These are phyloP conservation scores for Austropuccinia psidii DNA, from an alignment of 1,284 basidiomycete genomes.

Conservation along the genomic window DNA sequence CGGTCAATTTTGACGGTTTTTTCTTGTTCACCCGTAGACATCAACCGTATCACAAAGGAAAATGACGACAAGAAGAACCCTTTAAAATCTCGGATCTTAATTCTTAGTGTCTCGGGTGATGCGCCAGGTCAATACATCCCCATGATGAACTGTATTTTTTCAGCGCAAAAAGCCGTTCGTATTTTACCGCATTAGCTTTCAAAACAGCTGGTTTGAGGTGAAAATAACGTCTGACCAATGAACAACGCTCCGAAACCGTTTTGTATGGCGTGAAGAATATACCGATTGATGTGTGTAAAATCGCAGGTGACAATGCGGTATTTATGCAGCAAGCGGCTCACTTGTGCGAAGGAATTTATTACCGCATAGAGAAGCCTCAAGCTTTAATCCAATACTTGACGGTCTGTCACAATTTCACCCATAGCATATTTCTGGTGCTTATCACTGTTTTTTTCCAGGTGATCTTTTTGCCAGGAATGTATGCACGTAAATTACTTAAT, in stretches of 20 bases:
- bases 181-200: background rate
- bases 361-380: slow-evolving; percentile 68
- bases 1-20: background rate
- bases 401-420: slow-evolving; percentile 51
- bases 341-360: slow-evolving; percentile 87
- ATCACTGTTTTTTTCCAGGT: slow-evolving; percentile 55
- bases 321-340: slow-evolving; percentile 97
- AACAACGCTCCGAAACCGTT: no score
- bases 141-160: slow-evolving; percentile 99
- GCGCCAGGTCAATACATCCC: slow-evolving; percentile 82
- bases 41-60: slow-evolving; percentile 62
- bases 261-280: no score
- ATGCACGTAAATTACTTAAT: slow-evolving; percentile 67
- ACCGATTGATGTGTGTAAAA: slow-evolving; percentile 88
- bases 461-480: slow-evolving; percentile 76
- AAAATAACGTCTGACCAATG: no score
- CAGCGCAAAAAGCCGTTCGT: slow-evolving; percentile 85
- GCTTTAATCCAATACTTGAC: slow-evolving; percentile 80
- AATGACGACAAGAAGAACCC: slow-evolving; percentile 51
- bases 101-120: slow-evolving; percentile 86
- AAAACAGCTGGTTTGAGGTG: background rate
- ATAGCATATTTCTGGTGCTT: slow-evolving; percentile 38
- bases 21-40: slow-evolving; percentile 55
- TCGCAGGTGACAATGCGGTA: slow-evolving; percentile 80
- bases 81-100: slow-evolving; percentile 74